Evolutionary conservation across 139 green algal genomes (phyloP).

Genomic region (Spirogloea muscicola): DNA sequence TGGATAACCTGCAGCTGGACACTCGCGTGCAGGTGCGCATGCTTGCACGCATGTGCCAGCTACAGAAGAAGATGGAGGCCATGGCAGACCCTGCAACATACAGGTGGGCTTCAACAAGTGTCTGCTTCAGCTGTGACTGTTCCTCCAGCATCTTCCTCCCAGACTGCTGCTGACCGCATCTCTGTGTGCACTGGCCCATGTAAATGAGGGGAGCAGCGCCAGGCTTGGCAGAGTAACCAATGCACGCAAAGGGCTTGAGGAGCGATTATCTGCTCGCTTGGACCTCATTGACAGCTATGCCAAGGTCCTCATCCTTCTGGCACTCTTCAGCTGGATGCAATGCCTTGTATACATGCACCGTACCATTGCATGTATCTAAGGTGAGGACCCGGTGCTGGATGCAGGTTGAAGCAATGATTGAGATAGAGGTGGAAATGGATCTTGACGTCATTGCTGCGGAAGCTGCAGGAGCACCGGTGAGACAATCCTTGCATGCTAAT

Average conservation of each 20-base stretch:
- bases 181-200: background rate
- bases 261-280: constrained; percentile 59
- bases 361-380: background rate
- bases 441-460: constrained; percentile 51
- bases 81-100: constrained; percentile 56
- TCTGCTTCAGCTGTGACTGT: background rate
- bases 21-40: constrained; percentile 67
- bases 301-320: constrained; percentile 8
- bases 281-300: constrained; percentile 76
- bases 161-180: background rate
- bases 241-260: constrained; percentile 64
- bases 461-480: constrained; percentile 32
- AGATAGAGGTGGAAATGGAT: constrained; percentile 91
- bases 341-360: background rate
- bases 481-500: background rate
- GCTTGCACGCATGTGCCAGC: constrained; percentile 80
- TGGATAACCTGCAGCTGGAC: no score
- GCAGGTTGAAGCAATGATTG: constrained; percentile 46
- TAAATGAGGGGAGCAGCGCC: constrained; percentile 46
- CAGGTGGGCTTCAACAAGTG: constrained; percentile 24
- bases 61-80: constrained; percentile 82
- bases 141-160: background rate
- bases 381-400: background rate
- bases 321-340: background rate
- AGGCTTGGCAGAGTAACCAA: constrained; percentile 63